Base-by-base conservation (phyloP, 805 yeast genomes). In the Zygotorulaspora chibaensis region DNA sequence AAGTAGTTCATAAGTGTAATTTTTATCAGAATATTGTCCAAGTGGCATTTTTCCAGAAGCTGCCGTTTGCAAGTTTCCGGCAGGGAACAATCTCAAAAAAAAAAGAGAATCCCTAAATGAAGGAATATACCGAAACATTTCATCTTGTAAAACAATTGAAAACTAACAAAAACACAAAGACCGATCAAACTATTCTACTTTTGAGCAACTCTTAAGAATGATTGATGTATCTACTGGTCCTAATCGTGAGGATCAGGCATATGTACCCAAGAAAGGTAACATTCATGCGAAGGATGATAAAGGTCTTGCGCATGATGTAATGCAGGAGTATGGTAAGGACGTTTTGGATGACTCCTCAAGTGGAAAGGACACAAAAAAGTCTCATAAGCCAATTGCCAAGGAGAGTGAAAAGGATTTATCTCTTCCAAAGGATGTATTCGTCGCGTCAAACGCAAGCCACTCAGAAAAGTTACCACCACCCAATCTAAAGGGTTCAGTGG, bases 401-500 rank as follows among this genome's bases (percentile, higher is more conserved):
- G 38, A 45, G 31, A 33, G 3, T n/a, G 36, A 33, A 5, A 16
- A 33, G 12, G 13, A 33, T 33, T 13, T 10, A 4, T n/a, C n/a
- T 10, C 36, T 33, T 16, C 36, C 44, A 30, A 40, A 42, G 28
- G 51, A 43, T 26, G 46, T 52, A 11, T 42, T 62, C 31, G 61
- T 59, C 27, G 62, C 66, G 1, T 46, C 62, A 2, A 40, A 54
- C 23, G 59, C 57, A n/a, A 50, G 50, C 23, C 52, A 52, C 37
- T 36, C 54, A 1, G 45, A 35, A 4, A 53, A 57, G 17, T 36
- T 63, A 30, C 65, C 65, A 3, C 42, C 37, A 25, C 63, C 65
- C 6, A 62, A 56, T 27, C 35, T 34, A 0, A 45, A 51, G 16
- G 65, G 66, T 3, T 54, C 63, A 8, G 48, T 62, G n/a, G 63